Conservation (phyloP, 2,329 filamentous ascomycete genomes). For the Botrytis porri region DNA sequence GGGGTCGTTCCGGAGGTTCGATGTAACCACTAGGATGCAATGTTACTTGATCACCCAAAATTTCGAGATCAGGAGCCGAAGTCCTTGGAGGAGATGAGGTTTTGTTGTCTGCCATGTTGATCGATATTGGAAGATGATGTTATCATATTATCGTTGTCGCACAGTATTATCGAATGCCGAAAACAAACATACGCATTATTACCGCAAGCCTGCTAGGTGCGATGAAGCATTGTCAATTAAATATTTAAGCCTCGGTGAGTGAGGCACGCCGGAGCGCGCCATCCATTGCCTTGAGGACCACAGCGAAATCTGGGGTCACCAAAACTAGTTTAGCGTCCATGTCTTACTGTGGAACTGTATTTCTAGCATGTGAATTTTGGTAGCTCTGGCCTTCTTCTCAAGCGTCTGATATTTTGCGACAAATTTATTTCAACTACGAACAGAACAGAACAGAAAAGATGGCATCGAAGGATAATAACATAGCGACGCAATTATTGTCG, state of each 20-base stretch:
- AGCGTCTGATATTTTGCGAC: neutral
- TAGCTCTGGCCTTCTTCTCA: neutral
- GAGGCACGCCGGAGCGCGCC: slow-evolving; percentile 2
- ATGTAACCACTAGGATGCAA: slow-evolving; percentile 71
- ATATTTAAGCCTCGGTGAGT: slow-evolving; percentile 12
- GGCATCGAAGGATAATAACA: slow-evolving; percentile 24
- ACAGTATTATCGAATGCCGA: neutral
- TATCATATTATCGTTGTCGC: slow-evolving; percentile 11
- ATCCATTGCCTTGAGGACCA: neutral
- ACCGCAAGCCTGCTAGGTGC: neutral
- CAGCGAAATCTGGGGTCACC: slow-evolving; percentile 18
- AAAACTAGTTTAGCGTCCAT: slow-evolving; percentile 1
- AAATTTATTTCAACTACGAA: neutral
- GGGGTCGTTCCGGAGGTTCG: slow-evolving; percentile 44
- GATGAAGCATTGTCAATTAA: slow-evolving; percentile 3
- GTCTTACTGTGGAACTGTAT: neutral
- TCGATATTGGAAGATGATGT: neutral
- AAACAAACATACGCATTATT: neutral
- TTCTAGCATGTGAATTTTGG: slow-evolving; percentile 15
- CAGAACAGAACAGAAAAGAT: slow-evolving; percentile 15
- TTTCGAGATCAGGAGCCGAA: slow-evolving; percentile 73
- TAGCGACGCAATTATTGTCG: slow-evolving; percentile 55
- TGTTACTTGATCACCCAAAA: slow-evolving; percentile 70
- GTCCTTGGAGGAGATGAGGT: slow-evolving; percentile 37
- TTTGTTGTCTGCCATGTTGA: slow-evolving; percentile 38